Evolutionary conservation across 352 stramenopile species (phyloP), one percentile per base, ranked within the genome.

Genomic region (Globisporangium nunn): DNA sequence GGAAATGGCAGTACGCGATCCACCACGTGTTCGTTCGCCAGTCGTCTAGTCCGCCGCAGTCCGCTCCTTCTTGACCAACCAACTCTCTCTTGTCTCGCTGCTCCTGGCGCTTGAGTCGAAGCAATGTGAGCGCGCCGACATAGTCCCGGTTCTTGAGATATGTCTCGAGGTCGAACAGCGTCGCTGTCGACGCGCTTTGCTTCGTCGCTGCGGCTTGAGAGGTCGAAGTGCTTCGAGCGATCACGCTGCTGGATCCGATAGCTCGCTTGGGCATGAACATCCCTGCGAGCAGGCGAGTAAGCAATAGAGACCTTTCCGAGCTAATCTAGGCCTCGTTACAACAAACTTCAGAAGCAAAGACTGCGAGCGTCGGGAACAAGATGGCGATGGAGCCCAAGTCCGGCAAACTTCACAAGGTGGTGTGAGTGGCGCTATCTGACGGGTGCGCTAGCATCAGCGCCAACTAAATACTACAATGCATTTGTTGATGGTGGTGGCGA

Each of bases 1-100:
- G 71, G 54, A 86, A 91, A 54, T 85, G 68, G 44, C 78, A 89
- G 62, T 89, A 91, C 43, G 78, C 78, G 14, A 63, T 50, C 81
- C 81, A 91, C 72, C 79, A 88, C 28, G 75, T 82, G 39, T 71
- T 80, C 30, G 63, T 35, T 4, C 52, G 51, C 67, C 57, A 70
- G 3, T 56, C 58, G 2, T 45, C 28, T 10, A 66, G 50, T 15
- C 44, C 37, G 17, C 6, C 15, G 44, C 7, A 2, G 7, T 30
- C 44, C 2, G 14, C 41, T 23, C n/a, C n/a, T 29, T 15, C 15
- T 2, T 15, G 18, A 28, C 5, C 41, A 23, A 47, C 6, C n/a
- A 6, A 15, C 18, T 41, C 50, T 28, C 23, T 60, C 40, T 28
- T 12, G 8, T 44, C 28, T 7, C 49, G 35, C 17, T 68, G 46